Conservation (phyloP, 768 basidiomycete species). For the Russula dissimulans region DNA sequence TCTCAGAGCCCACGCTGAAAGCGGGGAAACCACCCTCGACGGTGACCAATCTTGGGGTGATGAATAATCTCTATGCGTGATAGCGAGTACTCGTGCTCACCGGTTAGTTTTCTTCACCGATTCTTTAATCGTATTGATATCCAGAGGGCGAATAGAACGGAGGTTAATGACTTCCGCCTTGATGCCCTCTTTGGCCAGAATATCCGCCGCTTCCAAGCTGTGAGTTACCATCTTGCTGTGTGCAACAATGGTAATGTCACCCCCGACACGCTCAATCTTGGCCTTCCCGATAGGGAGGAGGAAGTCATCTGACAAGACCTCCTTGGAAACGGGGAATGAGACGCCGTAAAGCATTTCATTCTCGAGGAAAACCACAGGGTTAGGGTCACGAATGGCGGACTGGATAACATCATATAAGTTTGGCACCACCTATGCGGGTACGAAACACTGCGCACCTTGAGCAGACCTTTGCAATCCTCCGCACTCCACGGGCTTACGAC, state of each 20-base stretch:
- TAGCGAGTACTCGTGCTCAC: constrained; percentile 31
- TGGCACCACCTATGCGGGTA: background rate
- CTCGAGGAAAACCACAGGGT: constrained; percentile 97
- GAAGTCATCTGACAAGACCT: constrained; percentile 94
- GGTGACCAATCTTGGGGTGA: constrained; percentile 60
- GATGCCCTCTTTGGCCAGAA: constrained; percentile 91
- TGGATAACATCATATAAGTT: constrained; percentile 24
- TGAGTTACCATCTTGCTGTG: constrained; percentile 98
- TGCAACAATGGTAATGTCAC: constrained; percentile 91
- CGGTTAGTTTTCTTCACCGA: constrained; percentile 99
- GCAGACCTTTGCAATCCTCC: constrained; percentile 97
- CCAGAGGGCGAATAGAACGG: constrained; percentile 89
- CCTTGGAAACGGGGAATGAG: constrained; percentile 90
- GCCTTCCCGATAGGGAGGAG: constrained; percentile 94
- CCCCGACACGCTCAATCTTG: constrained; percentile 89
- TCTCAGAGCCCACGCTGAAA: constrained; percentile 98
- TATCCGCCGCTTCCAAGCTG: constrained; percentile 88
- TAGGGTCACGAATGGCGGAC: constrained; percentile 97
- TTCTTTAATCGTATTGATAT: constrained; percentile 93
- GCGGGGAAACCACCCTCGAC: constrained; percentile 98
- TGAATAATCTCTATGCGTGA: background rate
- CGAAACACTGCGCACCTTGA: constrained; percentile 55
- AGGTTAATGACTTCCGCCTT: constrained; percentile 98
- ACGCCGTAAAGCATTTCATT: constrained; percentile 99
- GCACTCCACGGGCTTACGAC: constrained; percentile 96